These are phyloP conservation scores for Syncephalis fuscata DNA, from an alignment of 371 early-diverging fungal species.

Conservation along the genomic window DNA sequence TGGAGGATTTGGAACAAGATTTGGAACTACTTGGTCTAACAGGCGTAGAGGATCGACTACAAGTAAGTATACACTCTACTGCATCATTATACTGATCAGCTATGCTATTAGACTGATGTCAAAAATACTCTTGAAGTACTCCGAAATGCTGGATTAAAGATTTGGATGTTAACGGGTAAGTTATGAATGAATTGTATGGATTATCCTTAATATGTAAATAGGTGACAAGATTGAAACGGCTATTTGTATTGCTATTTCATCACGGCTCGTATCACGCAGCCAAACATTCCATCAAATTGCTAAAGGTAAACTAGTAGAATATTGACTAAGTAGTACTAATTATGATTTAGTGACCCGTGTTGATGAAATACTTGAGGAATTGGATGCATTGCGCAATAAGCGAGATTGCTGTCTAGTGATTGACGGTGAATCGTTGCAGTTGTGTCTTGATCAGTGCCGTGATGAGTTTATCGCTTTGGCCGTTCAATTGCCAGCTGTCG, in stretches of 20 bases:
- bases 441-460: constrained; percentile 51
- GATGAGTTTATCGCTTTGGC: constrained; percentile 77
- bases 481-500: constrained; percentile 70
- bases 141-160: constrained; percentile 90
- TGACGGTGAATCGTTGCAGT: constrained; percentile 82
- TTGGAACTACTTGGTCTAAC: constrained; percentile 93
- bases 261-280: constrained; percentile 79
- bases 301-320: constrained; percentile 24
- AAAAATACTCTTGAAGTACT: constrained; percentile 82
- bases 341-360: constrained; percentile 27
- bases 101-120: constrained; percentile 53
- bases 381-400: constrained; percentile 36
- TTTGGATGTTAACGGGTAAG: constrained; percentile 96
- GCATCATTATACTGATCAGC: neutral
- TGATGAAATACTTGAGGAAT: constrained; percentile 38
- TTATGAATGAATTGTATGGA: neutral
- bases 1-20: constrained; percentile 66
- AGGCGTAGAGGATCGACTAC: constrained; percentile 98
- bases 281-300: constrained; percentile 65
- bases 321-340: too few species aligned
- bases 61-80: constrained; percentile 17
- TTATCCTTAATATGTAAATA: constrained; percentile 1
- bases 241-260: constrained; percentile 90
- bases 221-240: constrained; percentile 99
- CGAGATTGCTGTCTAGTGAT: constrained; percentile 83